These are phyloP conservation scores for Talaromyces liani DNA, from an alignment of 495 filamentous ascomycete genomes.

Conservation along the genomic window DNA sequence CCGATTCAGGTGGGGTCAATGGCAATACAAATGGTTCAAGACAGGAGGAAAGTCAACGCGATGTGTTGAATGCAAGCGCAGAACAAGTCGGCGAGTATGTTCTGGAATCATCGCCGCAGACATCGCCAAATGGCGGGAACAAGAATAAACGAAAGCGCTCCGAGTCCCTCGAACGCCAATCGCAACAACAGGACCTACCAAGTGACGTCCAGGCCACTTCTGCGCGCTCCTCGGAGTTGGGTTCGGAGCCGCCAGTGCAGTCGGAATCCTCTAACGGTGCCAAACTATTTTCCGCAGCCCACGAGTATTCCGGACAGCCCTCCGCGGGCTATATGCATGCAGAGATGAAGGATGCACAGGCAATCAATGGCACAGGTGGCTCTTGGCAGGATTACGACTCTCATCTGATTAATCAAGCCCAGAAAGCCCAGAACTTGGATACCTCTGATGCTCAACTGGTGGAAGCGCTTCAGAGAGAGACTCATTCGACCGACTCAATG, in stretches of 20 bases:
- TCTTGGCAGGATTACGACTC: constrained; percentile 37
- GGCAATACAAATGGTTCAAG: constrained; percentile 13
- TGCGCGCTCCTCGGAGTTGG: constrained; percentile 11
- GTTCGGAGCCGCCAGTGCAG: constrained; percentile 10
- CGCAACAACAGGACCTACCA: constrained; percentile 6
- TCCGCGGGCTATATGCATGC: constrained; percentile 19
- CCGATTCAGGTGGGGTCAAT: constrained; percentile 16
- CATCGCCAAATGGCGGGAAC: constrained; percentile 13
- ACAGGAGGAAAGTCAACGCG: constrained; percentile 16
- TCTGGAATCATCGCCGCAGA: constrained; percentile 19
- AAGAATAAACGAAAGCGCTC: constrained; percentile 37
- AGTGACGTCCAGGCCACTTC: constrained; percentile 16
- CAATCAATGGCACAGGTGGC: constrained; percentile 22
- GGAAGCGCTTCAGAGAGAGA: constrained; percentile 45
- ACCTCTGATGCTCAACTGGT: constrained; percentile 42
- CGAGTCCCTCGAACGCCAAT: constrained; percentile 26
- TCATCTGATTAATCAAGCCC: constrained; percentile 32
- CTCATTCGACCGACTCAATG: constrained; percentile 29
- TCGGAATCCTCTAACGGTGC: constrained; percentile 14
- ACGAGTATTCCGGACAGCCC: constrained; percentile 20
- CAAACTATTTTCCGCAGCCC: constrained; percentile 14
- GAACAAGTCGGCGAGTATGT: constrained; percentile 21
- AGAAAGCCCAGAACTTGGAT: constrained; percentile 41
- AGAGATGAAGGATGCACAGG: constrained; percentile 25
- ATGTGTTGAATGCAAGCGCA: constrained; percentile 7